Conservation (phyloP, 2,329 filamentous ascomycete genomes). For the Diaporthe caulivora region DNA sequence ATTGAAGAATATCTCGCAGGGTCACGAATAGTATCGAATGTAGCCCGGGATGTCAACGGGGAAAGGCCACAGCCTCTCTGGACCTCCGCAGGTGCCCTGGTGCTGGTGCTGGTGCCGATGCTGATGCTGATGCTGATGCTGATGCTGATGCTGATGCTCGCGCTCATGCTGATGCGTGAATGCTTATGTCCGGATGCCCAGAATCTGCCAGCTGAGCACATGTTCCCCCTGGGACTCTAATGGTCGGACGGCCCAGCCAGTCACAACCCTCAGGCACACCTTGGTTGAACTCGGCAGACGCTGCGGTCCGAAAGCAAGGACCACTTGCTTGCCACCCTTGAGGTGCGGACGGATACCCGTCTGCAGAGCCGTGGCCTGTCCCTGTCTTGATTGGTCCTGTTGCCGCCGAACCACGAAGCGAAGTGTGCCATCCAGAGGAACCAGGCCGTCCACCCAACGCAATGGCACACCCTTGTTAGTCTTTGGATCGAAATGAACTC, state of each 20-base stretch:
- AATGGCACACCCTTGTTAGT: slow-evolving; percentile 19
- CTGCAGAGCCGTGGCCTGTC: slow-evolving; percentile 22
- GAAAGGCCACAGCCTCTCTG: not conserved
- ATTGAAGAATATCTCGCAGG: not conserved
- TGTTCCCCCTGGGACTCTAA: not conserved
- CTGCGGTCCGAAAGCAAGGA: slow-evolving; percentile 20
- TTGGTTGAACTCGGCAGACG: slow-evolving; percentile 28
- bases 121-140: not conserved
- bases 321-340: slow-evolving; percentile 12
- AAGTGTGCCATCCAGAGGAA: slow-evolving; percentile 30
- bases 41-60: not conserved
- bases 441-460: slow-evolving; percentile 16
- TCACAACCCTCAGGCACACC: slow-evolving; percentile 14
- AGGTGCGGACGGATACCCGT: slow-evolving; percentile 27
- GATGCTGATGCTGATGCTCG: too few relatives aligned
- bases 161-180: not conserved
- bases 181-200: not conserved
- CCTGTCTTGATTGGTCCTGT: slow-evolving; percentile 43
- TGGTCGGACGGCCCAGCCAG: slow-evolving; percentile 30
- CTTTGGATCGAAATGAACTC: slow-evolving; percentile 32
- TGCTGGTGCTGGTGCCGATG: not conserved
- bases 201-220: slow-evolving; percentile 1
- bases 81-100: not conserved
- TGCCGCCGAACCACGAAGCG: slow-evolving; percentile 34
- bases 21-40: not conserved